Evolutionary conservation across 2,329 filamentous ascomycete genomes (phyloP).

Genomic region (Epichloe bromicola): DNA sequence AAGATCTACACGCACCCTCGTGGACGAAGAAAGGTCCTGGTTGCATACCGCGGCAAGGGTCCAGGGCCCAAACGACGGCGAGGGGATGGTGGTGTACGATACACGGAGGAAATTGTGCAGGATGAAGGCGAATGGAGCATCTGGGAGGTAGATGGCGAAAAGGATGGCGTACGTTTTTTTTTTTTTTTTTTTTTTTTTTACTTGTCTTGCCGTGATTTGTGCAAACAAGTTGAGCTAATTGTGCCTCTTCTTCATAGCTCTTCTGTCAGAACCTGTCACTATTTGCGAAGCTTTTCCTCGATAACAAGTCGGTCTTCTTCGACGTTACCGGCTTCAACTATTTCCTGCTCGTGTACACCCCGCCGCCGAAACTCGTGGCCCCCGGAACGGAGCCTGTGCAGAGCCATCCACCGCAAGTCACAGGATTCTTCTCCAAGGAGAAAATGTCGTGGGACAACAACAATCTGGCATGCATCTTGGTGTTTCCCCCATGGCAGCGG

Average conservation of each 20-base stretch:
- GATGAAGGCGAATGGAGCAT: constrained; percentile 69
- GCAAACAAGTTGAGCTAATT: not conserved
- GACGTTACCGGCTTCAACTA: constrained; percentile 91
- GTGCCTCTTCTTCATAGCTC: constrained; percentile 31
- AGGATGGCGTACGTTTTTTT: constrained; percentile 48
- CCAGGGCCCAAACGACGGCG: constrained; percentile 25
- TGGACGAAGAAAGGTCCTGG: constrained; percentile 27
- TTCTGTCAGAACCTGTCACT: constrained; percentile 93
- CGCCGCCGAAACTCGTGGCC: constrained; percentile 16
- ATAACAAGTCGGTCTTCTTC: constrained; percentile 97
- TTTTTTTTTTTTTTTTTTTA: constrained; percentile 5
- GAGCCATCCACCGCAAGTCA: constrained; percentile 33
- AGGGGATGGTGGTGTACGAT: constrained; percentile 22
- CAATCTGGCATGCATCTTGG: constrained; percentile 88
- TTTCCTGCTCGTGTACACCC: constrained; percentile 73
- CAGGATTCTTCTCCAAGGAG: constrained; percentile 98
- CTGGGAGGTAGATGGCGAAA: constrained; percentile 85
- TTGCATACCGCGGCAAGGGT: constrained; percentile 18
- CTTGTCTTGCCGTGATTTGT: not conserved
- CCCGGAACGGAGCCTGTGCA: constrained; percentile 4
- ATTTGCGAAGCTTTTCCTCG: constrained; percentile 93
- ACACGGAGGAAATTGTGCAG: constrained; percentile 30
- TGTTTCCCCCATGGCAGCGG: constrained; percentile 92
- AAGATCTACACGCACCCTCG: constrained; percentile 59
- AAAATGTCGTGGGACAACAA: constrained; percentile 99